These are phyloP conservation scores for Paulownia fortunei DNA, from an alignment of 257 asterid genomes.

Conservation along the genomic window DNA sequence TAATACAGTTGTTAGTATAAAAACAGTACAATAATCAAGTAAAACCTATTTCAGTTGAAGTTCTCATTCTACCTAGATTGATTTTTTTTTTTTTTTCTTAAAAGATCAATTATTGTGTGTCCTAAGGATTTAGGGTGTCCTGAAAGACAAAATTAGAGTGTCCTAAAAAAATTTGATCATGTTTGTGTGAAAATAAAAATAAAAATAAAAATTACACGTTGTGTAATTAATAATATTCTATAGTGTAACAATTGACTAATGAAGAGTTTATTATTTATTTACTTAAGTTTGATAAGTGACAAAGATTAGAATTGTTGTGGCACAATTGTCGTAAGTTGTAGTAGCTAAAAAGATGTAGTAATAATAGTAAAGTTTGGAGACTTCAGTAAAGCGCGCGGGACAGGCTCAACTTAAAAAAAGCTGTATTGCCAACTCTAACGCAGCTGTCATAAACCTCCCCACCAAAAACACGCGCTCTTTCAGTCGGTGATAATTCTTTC, in stretches of 20 bases:
- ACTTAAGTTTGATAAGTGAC: not conserved
- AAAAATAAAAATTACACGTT: not conserved
- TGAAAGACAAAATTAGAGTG: not conserved
- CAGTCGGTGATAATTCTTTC: not conserved
- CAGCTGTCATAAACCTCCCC: conserved; percentile 25
- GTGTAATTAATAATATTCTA: not conserved
- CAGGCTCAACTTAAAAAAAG: not conserved
- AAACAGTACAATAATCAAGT: too few relatives aligned
- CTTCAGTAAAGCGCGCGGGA: not conserved
- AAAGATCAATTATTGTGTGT: too few relatives aligned
- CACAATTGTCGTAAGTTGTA: not conserved
- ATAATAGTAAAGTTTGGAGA: not conserved
- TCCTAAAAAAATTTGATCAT: not conserved
- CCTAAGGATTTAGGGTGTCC: too few relatives aligned
- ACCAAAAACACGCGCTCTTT: not conserved
- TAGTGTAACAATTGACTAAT: not conserved
- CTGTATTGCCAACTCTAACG: conserved; percentile 35
- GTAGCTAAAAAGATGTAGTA: not conserved
- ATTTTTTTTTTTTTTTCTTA: too few relatives aligned
- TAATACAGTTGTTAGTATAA: too few relatives aligned
- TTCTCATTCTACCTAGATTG: too few relatives aligned
- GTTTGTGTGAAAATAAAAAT: not conserved
- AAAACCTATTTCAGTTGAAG: too few relatives aligned
- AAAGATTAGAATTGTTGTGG: not conserved
- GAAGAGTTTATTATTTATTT: conserved; percentile 2